Evolutionary conservation across 2,329 filamentous ascomycete species (phyloP).

Genomic region (Colletotrichum sp.): DNA sequence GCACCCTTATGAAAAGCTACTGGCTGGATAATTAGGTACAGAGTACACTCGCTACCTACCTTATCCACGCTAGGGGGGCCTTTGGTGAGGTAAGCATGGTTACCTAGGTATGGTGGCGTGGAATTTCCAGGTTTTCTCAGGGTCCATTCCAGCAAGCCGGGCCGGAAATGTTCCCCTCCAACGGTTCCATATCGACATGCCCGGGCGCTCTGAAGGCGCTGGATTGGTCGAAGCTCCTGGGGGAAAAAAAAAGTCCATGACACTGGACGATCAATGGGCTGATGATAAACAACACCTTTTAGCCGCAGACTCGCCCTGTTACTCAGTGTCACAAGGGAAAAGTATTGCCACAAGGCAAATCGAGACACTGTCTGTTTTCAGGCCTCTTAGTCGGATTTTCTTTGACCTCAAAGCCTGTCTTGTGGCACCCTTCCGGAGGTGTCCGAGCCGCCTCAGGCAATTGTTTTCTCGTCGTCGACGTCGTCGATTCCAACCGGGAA

Average conservation of each 20-base stretch:
- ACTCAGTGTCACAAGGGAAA: neutral
- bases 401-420: neutral
- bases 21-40: neutral
- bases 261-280: neutral
- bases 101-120: neutral
- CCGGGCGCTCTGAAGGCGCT: neutral
- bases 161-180: neutral
- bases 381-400: neutral
- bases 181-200: neutral
- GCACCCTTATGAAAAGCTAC: neutral
- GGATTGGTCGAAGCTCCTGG: constrained; percentile 9
- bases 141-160: neutral
- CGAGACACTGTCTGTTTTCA: neutral
- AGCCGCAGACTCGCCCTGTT: neutral
- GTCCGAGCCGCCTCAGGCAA: neutral
- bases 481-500: neutral
- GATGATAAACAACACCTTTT: neutral
- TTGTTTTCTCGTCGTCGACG: neutral
- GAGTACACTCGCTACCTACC: neutral
- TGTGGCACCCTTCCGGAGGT: neutral
- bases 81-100: neutral
- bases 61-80: neutral
- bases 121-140: neutral
- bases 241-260: neutral
- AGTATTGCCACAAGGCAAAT: neutral